Evolutionary conservation across 805 yeast species (phyloP).

Genomic region (Yamadazyma nakazawae): DNA sequence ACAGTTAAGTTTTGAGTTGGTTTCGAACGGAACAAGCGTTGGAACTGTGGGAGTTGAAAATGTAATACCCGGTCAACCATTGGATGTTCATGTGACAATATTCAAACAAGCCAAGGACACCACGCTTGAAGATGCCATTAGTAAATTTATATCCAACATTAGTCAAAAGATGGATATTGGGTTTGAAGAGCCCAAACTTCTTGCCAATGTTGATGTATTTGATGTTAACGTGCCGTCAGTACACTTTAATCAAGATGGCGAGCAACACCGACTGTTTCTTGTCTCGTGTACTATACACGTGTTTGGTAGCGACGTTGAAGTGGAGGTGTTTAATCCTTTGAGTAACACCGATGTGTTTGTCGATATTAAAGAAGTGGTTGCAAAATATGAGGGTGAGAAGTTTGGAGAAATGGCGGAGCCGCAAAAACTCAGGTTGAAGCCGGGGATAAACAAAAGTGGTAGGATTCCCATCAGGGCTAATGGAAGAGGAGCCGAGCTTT

Average conservation of each 20-base stretch:
- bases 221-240: not conserved
- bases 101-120: not conserved
- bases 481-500: slow-evolving; percentile 46
- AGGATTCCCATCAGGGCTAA: slow-evolving; percentile 48
- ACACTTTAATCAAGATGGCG: not conserved
- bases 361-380: slow-evolving; percentile 44
- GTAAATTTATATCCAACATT: slow-evolving; percentile 7
- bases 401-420: slow-evolving; percentile 45
- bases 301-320: slow-evolving; percentile 51
- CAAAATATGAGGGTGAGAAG: slow-evolving; percentile 43
- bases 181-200: not conserved
- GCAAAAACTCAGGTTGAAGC: slow-evolving; percentile 44
- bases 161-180: not conserved
- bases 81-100: not conserved
- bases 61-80: slow-evolving; percentile 1
- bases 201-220: not conserved
- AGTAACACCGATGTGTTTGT: slow-evolving; percentile 43
- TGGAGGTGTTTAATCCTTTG: slow-evolving; percentile 54
- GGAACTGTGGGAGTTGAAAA: not conserved
- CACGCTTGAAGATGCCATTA: slow-evolving; percentile 3
- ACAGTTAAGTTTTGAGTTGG: not conserved
- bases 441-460: slow-evolving; percentile 51
- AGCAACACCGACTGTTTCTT: slow-evolving; percentile 35
- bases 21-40: not conserved
- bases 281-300: slow-evolving; percentile 52